These are phyloP conservation scores for Graphilbum sp. DNA, from an alignment of 2,329 filamentous ascomycete genomes.

Conservation along the genomic window DNA sequence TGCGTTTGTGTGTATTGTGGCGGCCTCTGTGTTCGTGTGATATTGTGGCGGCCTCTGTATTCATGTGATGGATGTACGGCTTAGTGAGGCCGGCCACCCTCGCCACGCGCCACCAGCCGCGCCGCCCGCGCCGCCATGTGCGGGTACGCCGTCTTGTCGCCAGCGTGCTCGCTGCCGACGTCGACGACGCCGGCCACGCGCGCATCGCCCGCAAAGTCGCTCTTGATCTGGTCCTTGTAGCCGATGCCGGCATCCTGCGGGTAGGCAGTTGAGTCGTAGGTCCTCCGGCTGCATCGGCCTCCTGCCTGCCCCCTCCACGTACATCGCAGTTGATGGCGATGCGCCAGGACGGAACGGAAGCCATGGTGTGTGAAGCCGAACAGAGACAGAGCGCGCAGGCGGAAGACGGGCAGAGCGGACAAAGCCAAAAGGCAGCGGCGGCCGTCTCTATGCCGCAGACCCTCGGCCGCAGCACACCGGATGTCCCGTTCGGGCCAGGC, in stretches of 20 bases:
- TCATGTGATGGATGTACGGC: constrained; percentile 75
- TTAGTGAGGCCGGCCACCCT: constrained; percentile 38
- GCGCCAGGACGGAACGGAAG: constrained; percentile 34
- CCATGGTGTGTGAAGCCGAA: too few species aligned
- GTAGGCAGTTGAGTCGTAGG: not conserved
- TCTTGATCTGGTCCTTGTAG: constrained; percentile 67
- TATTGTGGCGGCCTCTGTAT: too few species aligned
- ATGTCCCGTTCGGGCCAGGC: too few species aligned
- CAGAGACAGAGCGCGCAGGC: too few species aligned
- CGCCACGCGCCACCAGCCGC: constrained; percentile 8
- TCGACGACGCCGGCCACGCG: constrained; percentile 55
- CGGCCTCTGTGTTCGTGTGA: too few species aligned
- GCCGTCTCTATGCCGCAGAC: too few species aligned
- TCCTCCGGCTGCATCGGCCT: not conserved
- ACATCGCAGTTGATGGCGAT: constrained; percentile 39
- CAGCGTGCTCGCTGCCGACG: constrained; percentile 49
- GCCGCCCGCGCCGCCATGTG: constrained; percentile 34
- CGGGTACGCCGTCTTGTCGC: constrained; percentile 70
- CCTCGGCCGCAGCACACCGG: too few species aligned
- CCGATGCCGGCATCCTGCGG: constrained; percentile 40
- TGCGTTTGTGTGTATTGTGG: too few species aligned
- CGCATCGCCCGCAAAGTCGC: constrained; percentile 49
- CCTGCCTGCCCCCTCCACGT: constrained; percentile 13
- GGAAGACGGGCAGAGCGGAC: too few species aligned
- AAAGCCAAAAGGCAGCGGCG: too few species aligned